Evolutionary conservation across 345 rosid genomes (phyloP).

Genomic region (Psidium guajava): DNA sequence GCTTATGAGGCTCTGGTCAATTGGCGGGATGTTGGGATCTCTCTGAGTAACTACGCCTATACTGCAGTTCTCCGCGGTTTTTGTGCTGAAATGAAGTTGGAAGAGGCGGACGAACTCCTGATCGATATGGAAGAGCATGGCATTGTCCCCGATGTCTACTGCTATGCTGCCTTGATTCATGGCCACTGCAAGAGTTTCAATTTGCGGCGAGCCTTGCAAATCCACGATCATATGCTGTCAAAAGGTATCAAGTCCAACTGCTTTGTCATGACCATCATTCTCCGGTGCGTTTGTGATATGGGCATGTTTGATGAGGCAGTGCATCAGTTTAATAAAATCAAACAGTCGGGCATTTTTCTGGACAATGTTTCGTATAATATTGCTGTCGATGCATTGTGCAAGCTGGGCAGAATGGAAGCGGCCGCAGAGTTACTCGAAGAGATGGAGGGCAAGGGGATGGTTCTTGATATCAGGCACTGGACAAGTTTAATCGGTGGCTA

Average conservation of each 20-base stretch:
- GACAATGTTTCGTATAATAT: constrained; percentile 52
- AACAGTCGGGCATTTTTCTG: constrained; percentile 25
- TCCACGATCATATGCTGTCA: constrained; percentile 30
- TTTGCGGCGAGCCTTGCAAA: constrained; percentile 28
- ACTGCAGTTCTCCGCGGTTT: constrained; percentile 39
- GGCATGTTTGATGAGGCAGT: constrained; percentile 24
- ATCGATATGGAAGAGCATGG: constrained; percentile 35
- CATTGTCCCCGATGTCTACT: constrained; percentile 30
- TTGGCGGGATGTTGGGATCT: constrained; percentile 11
- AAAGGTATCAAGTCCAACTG: constrained; percentile 49
- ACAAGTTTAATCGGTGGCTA: constrained; percentile 59
- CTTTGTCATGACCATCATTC: constrained; percentile 38
- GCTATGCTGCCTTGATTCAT: constrained; percentile 30
- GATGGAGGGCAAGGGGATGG: constrained; percentile 38
- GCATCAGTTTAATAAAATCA: constrained; percentile 23
- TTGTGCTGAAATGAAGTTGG: constrained; percentile 40
- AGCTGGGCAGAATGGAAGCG: constrained; percentile 47
- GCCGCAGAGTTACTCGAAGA: constrained; percentile 35
- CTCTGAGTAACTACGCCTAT: constrained; percentile 27
- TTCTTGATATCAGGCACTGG: constrained; percentile 50
- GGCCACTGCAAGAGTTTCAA: constrained; percentile 32
- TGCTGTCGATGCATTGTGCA: constrained; percentile 43
- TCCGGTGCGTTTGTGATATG: constrained; percentile 39
- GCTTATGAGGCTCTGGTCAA: constrained; percentile 28
- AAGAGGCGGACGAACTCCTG: constrained; percentile 39